Percentiles rank a stretch among this genome's conserved stretches.
Conservation (phyloP, 768 basidiomycete species). For the Tulasnella sp. region DNA sequence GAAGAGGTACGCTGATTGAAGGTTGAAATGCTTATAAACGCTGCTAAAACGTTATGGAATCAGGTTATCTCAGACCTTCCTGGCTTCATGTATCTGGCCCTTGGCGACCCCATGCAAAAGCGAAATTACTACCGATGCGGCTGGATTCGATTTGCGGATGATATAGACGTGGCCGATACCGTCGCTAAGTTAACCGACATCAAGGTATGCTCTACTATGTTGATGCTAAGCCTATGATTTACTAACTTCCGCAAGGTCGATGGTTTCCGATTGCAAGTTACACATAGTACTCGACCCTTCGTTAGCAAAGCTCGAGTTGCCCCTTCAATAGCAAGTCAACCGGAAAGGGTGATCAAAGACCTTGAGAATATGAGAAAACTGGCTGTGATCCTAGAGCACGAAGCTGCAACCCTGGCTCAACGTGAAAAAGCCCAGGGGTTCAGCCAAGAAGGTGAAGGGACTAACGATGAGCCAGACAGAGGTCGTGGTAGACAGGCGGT, state of each 20-base stretch:
- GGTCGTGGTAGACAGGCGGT: slow-evolving; percentile 67
- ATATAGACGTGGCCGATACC: slow-evolving; percentile 64
- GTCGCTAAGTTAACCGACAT: slow-evolving; percentile 66
- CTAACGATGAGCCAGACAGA: slow-evolving; percentile 37
- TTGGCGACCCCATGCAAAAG: slow-evolving; percentile 87
- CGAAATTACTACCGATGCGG: slow-evolving; percentile 90
- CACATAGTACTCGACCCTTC: slow-evolving; percentile 66
- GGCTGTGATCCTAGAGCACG: slow-evolving; percentile 60
- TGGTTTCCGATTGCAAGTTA: slow-evolving; percentile 85
- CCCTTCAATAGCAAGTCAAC: slow-evolving; percentile 67
- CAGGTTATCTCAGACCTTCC: slow-evolving; percentile 65
- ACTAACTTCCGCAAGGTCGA: slow-evolving; percentile 48
- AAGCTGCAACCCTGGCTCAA: slow-evolving; percentile 35
- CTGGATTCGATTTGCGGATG: slow-evolving; percentile 79
- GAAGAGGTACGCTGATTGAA: slow-evolving; percentile 54
- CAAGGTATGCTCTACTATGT: slow-evolving; percentile 42
- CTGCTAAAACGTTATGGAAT: neutral
- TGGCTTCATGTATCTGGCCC: slow-evolving; percentile 77
- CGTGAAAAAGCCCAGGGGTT: slow-evolving; percentile 19
- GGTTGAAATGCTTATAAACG: neutral
- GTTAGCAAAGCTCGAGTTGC: slow-evolving; percentile 65
- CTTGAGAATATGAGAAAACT: slow-evolving; percentile 61
- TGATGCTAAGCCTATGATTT: slow-evolving; percentile 6
- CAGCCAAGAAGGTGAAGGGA: slow-evolving; percentile 34
- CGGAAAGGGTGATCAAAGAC: slow-evolving; percentile 72